Conservation (phyloP, 257 asterid genomes). For the Agastache rugosa region DNA sequence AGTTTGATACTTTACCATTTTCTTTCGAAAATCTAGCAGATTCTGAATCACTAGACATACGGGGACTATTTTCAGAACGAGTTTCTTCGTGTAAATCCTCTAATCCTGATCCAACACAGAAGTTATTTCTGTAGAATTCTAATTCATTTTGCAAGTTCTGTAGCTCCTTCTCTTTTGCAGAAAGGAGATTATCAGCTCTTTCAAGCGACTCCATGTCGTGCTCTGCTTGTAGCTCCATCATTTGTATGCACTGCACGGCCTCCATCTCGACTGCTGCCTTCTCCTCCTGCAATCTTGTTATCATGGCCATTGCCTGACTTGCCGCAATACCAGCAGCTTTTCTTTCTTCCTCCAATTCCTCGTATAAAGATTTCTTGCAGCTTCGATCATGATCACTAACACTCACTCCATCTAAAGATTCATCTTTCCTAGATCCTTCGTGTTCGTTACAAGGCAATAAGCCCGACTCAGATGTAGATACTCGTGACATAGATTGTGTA, state of each 20-base stretch:
- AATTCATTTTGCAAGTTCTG: conserved; percentile 75
- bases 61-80: conserved; percentile 21
- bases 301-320: conserved; percentile 90
- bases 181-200: conserved; percentile 72
- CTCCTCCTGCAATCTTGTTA: conserved; percentile 91
- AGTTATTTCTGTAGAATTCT: conserved; percentile 54
- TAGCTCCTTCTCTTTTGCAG: conserved; percentile 80
- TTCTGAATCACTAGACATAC: conserved; percentile 13
- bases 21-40: conserved; percentile 19
- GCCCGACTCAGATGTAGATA: conserved; percentile 33
- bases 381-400: conserved; percentile 47
- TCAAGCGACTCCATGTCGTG: conserved; percentile 80
- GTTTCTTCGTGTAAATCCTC: conserved; percentile 34
- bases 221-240: conserved; percentile 96
- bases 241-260: conserved; percentile 77
- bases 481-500: conserved; percentile 13
- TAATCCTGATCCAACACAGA: conserved; percentile 41
- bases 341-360: conserved; percentile 88
- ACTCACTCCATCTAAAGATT: conserved; percentile 46
- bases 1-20: conserved; percentile 34
- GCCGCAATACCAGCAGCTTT: conserved; percentile 80
- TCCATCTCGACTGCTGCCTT: conserved; percentile 87
- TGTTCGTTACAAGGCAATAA: neutral
- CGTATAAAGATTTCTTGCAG: conserved; percentile 55
- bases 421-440: conserved; percentile 18